phyloP scores from a whole-genome alignment of 2,329 filamentous ascomycete genomes.

The Exophiala alcalophila region DNA sequence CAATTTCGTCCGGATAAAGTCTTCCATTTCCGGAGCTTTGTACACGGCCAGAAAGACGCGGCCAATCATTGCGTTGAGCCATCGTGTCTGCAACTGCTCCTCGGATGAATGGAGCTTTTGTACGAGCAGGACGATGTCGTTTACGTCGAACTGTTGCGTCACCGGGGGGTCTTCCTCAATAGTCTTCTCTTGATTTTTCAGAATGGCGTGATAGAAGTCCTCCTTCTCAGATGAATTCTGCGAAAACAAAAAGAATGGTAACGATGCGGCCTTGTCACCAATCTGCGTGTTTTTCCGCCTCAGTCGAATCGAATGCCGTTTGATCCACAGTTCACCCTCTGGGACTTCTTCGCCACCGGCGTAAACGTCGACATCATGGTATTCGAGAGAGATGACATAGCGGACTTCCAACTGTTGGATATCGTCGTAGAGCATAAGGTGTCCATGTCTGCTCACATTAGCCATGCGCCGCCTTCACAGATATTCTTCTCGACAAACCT shows the following conservation, averaged over 20 bases:
- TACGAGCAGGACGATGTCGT: slow-evolving; percentile 83
- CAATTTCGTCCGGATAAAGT: slow-evolving; percentile 77
- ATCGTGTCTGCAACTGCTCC: slow-evolving; percentile 83
- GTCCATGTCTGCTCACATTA: slow-evolving; percentile 66
- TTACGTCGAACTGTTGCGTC: slow-evolving; percentile 74
- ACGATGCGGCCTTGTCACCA: slow-evolving; percentile 59
- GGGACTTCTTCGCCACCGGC: slow-evolving; percentile 74
- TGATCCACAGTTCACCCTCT: slow-evolving; percentile 93
- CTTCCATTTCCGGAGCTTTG: slow-evolving; percentile 76
- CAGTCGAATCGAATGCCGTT: slow-evolving; percentile 83
- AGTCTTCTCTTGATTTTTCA: slow-evolving; percentile 75
- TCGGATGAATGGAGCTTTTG: slow-evolving; percentile 88
- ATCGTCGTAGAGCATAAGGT: slow-evolving; percentile 97
- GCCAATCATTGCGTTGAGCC: slow-evolving; percentile 89
- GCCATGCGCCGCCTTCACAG: not conserved
- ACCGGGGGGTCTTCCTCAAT: slow-evolving; percentile 59
- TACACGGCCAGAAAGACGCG: slow-evolving; percentile 85
- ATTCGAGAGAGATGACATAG: slow-evolving; percentile 88
- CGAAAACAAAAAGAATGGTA: slow-evolving; percentile 90
- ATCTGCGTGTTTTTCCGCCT: slow-evolving; percentile 59
- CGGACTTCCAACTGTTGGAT: slow-evolving; percentile 92
- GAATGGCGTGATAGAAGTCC: slow-evolving; percentile 92
- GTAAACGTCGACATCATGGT: slow-evolving; percentile 82
- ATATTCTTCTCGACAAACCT: slow-evolving; percentile 54
- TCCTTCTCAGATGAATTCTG: slow-evolving; percentile 96